Evolutionary conservation across 1,139 yeast species (phyloP).

Genomic region (Candida tropicalis): DNA sequence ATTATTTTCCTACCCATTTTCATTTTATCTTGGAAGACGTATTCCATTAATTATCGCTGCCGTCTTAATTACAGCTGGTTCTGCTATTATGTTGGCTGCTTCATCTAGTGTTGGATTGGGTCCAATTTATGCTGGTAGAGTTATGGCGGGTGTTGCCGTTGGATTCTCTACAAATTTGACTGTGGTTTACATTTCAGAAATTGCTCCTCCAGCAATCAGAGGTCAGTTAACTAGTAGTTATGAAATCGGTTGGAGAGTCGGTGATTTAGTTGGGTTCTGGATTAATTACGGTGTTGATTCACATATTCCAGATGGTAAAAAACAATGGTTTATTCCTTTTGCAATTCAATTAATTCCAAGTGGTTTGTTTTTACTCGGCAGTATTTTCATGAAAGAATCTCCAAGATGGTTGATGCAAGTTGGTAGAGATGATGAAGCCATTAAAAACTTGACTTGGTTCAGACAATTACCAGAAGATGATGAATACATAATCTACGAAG

Average conservation of each 20-base stretch:
- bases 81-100: conserved; percentile 45
- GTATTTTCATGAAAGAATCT: conserved; percentile 39
- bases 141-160: conserved; percentile 42
- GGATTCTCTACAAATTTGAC: conserved; percentile 46
- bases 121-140: conserved; percentile 47
- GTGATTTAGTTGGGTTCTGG: conserved; percentile 49
- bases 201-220: conserved; percentile 43
- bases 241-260: conserved; percentile 48
- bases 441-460: conserved; percentile 41
- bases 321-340: conserved; percentile 48
- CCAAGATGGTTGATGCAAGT: conserved; percentile 46
- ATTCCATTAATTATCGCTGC: conserved; percentile 39
- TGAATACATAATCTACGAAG: conserved; percentile 41
- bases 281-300: conserved; percentile 42
- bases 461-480: conserved; percentile 39
- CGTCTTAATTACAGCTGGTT: conserved; percentile 37
- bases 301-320: conserved; percentile 29
- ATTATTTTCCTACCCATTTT: conserved; percentile 40
- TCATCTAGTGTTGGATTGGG: conserved; percentile 31
- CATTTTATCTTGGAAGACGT: conserved; percentile 40
- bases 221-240: conserved; percentile 42
- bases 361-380: conserved; percentile 39
- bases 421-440: conserved; percentile 36
- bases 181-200: conserved; percentile 44
- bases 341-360: conserved; percentile 47